Conservation (phyloP, 257 asterid species). For the Penstemon eatonii region DNA sequence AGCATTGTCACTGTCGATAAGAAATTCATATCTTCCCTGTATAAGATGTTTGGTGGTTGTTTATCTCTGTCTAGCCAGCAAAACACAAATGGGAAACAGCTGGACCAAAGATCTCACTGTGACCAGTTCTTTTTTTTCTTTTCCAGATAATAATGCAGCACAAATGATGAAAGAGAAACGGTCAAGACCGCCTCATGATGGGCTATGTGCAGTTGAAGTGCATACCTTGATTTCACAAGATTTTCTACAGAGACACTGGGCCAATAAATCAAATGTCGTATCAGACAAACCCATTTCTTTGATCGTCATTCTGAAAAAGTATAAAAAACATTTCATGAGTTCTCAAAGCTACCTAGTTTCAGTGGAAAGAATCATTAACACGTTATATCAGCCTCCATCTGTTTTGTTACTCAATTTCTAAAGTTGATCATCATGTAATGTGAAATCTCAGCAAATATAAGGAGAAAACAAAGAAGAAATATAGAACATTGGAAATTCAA, state of each 20-base stretch:
- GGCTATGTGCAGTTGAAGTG: background rate
- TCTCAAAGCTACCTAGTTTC: constrained; percentile 1
- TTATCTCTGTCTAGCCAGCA: constrained; percentile 64
- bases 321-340: constrained; percentile 3
- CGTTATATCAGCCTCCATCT: no score
- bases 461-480: background rate
- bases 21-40: constrained; percentile 93
- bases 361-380: background rate
- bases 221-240: constrained; percentile 56
- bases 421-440: background rate
- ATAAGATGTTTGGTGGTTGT: constrained; percentile 66
- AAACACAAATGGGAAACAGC: constrained; percentile 57
- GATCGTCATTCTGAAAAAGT: constrained; percentile 49
- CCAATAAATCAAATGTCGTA: constrained; percentile 43
- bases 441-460: background rate
- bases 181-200: constrained; percentile 7
- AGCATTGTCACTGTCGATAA: constrained; percentile 44
- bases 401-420: background rate
- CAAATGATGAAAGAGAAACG: background rate
- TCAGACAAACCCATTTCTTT: constrained; percentile 46
- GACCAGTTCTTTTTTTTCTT: constrained; percentile 49
- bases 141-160: constrained; percentile 23
- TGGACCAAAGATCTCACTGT: constrained; percentile 65
- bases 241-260: constrained; percentile 44
- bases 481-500: background rate